Evolutionary conservation across 257 asterid species (phyloP).

Genomic region (Nicotiana obtusifolia): DNA sequence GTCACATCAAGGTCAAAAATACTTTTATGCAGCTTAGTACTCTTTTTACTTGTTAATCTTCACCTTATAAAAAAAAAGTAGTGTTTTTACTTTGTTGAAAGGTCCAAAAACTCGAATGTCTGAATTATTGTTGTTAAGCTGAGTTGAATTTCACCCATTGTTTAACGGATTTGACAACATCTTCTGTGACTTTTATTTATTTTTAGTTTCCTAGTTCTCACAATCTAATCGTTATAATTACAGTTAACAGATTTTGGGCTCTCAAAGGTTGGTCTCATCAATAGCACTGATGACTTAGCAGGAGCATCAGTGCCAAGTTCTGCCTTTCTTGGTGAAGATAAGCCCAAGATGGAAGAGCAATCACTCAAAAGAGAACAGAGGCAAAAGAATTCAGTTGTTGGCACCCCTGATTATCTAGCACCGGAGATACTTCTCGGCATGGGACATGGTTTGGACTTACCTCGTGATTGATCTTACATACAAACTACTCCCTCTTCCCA

Average conservation of each 20-base stretch:
- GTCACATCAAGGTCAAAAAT: conserved; percentile 87
- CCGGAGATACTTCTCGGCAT: conserved; percentile 99
- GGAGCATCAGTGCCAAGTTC: conserved; percentile 53
- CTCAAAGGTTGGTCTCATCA: conserved; percentile 91
- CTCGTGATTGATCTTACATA: conserved; percentile 11
- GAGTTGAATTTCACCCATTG: neutral
- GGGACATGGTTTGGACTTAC: conserved; percentile 76
- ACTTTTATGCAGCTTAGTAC: neutral
- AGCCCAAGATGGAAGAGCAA: conserved; percentile 41
- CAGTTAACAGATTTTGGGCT: conserved; percentile 99
- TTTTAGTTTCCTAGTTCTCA: conserved; percentile 24
- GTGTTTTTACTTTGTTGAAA: neutral
- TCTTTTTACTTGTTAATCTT: neutral
- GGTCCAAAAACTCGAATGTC: neutral
- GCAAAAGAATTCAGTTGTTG: conserved; percentile 73
- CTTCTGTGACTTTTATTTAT: neutral
- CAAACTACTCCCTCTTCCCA: conserved; percentile 4
- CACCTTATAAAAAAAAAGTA: neutral
- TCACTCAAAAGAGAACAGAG: conserved; percentile 64
- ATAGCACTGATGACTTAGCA: conserved; percentile 95
- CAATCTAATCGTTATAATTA: conserved; percentile 33
- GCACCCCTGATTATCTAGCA: conserved; percentile 99
- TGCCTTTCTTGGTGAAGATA: conserved; percentile 61
- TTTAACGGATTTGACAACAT: neutral
- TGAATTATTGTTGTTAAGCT: neutral